Evolutionary conservation across 306 rosid genomes (phyloP).

Genomic region (Adenanthera pavonina): DNA sequence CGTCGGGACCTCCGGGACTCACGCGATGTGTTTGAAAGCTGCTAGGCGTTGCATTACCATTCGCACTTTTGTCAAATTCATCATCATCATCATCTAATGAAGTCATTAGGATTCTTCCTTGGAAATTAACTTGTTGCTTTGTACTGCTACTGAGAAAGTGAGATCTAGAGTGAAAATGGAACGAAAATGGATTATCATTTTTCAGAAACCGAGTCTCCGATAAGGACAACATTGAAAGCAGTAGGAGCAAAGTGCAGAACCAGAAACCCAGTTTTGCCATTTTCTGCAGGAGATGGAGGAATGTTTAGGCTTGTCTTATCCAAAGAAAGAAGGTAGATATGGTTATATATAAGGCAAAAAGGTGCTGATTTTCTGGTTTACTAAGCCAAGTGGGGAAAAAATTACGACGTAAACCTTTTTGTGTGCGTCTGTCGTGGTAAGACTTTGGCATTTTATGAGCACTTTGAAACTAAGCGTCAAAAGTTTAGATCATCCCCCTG

Average conservation of each 20-base stretch:
- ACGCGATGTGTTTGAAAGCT: neutral
- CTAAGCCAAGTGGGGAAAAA: neutral
- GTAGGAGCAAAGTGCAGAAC: neutral
- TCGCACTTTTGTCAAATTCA: neutral
- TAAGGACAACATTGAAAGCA: neutral
- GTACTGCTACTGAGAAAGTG: neutral
- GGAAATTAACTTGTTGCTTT: neutral
- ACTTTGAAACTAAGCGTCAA: neutral
- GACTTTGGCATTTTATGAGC: neutral
- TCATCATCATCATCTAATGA: neutral
- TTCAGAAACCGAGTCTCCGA: neutral
- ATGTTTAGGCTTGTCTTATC: neutral
- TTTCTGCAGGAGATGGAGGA: neutral
- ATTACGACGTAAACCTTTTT: neutral
- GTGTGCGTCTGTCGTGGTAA: neutral
- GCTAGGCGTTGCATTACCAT: neutral
- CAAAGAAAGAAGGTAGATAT: neutral
- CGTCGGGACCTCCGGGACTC: slow-evolving; percentile 3
- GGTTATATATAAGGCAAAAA: neutral
- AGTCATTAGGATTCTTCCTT: neutral
- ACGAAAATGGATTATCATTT: neutral
- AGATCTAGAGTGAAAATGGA: neutral
- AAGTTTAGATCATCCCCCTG: neutral
- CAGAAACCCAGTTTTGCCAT: neutral
- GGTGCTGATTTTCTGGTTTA: neutral